Base-by-base conservation (phyloP, 2,329 filamentous ascomycete genomes). In the Fusarium sambucinum region DNA sequence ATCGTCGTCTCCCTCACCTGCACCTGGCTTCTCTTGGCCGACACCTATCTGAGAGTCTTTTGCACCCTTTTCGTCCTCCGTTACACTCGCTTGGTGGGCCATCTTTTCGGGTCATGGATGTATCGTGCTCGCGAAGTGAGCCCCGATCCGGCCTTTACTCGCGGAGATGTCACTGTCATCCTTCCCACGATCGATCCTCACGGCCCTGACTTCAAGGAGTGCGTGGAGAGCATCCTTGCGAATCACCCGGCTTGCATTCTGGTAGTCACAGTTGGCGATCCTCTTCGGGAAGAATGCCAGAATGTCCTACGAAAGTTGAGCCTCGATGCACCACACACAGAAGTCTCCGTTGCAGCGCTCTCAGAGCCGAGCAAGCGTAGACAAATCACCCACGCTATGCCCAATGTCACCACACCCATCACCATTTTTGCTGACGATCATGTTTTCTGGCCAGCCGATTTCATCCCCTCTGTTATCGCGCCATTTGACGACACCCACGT, bases 391-490 rank as follows among this genome's bases (percentile, higher is more conserved):
- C 70, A 74, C 3, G 85, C 79, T 1, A 71, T 86, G 11, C 61
- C 71, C 0, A 41, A 69, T 0, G 76, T 83, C 35, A 46, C 66
- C 1, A 85, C 84, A 0, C 9, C 69, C 1, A 78, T 88, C 52
- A 81, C 81, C 0, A 75, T 86, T 9, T 74, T 84, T 3, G 77
- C 81, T 16, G 86, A 88, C 62, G 85, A 87, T 72, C 83, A 86
- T 65, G 84, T 86, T 17, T 81, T 84, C 69, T 87, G 84, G 85
- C 77, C 79, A 2, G 32, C 63, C 0, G 62, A 63, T 1, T 85
- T 86, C 62, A 75, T 88, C 2, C 45, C 71, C 0, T 75, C 79
- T 0, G 63, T 83, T 1, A 74, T 87, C 0, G 81, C 82, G 0
- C 77, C 82, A 0, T 84, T 85, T 27, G 75, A 82, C 46, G 77